Conservation (phyloP, 331 rosid species). For the Phaseolus coccineus region DNA sequence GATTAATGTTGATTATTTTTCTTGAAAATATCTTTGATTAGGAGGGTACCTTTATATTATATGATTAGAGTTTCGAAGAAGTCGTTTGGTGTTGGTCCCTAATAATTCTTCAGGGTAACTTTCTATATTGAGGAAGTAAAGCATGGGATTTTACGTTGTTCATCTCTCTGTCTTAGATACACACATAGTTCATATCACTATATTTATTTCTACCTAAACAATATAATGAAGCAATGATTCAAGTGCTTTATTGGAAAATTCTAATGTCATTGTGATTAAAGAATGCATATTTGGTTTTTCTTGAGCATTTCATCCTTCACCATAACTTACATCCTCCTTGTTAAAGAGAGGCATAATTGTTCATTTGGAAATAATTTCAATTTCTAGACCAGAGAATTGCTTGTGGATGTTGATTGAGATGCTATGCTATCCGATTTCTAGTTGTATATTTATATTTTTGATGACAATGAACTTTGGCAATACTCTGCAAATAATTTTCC, state of each 20-base stretch:
- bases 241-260: constrained; percentile 3
- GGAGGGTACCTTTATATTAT: background rate
- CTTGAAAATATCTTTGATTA: background rate
- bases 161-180: constrained; percentile 1
- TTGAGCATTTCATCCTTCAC: background rate
- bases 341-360: background rate
- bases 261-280: constrained; percentile 7
- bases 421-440: background rate
- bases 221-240: background rate
- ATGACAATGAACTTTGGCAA: background rate
- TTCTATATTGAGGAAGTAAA: background rate
- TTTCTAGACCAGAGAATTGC: constrained; percentile 7
- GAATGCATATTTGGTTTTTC: background rate
- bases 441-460: constrained; percentile 19
- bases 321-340: background rate
- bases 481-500: constrained; percentile 3
- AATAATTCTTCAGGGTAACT: constrained; percentile 1
- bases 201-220: constrained; percentile 3
- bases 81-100: constrained; percentile 1
- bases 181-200: background rate
- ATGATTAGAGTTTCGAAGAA: background rate
- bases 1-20: background rate
- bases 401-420: background rate
- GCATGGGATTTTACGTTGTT: background rate
- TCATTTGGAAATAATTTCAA: background rate